Evolutionary conservation across 208 protist species (phyloP).

Genomic region (Leishmania tropica): DNA sequence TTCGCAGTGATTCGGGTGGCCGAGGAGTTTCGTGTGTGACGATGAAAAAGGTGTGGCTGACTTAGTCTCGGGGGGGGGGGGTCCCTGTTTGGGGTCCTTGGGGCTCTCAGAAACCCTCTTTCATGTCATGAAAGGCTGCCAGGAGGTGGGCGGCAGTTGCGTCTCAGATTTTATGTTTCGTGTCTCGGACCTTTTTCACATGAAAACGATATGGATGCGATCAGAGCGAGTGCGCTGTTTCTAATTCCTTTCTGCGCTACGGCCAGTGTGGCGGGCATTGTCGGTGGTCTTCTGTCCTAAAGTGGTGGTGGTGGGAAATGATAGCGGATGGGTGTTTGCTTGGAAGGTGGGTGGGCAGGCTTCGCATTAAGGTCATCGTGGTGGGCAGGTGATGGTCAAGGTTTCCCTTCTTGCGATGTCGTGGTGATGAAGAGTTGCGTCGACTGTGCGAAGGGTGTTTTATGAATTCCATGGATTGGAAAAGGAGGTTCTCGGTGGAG

Average conservation of each 20-base stretch:
- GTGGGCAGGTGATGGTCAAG: background rate
- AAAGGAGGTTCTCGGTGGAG: background rate
- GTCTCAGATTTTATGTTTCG: too few relatives aligned
- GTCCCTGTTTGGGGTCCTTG: too few relatives aligned
- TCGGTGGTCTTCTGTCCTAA: background rate
- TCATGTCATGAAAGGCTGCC: too few relatives aligned
- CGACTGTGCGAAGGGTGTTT: background rate
- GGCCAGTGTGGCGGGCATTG: background rate
- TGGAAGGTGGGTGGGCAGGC: background rate
- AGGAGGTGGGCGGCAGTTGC: too few relatives aligned
- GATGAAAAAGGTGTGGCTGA: too few relatives aligned
- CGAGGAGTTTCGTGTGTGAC: too few relatives aligned
- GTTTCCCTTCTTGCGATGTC: background rate
- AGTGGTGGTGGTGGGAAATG: background rate
- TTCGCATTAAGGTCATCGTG: background rate
- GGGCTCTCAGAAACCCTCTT: too few relatives aligned
- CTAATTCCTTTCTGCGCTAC: too few relatives aligned
- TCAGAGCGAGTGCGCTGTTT: too few relatives aligned
- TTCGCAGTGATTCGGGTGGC: too few relatives aligned
- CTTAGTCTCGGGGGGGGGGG: too few relatives aligned
- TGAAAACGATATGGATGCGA: background rate
- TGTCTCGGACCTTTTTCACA: background rate
- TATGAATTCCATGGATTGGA: background rate
- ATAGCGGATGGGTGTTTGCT: background rate
- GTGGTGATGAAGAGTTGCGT: background rate